phyloP scores from a whole-genome alignment of 495 filamentous ascomycete genomes.

The Hypomontagnella monticulosa region DNA sequence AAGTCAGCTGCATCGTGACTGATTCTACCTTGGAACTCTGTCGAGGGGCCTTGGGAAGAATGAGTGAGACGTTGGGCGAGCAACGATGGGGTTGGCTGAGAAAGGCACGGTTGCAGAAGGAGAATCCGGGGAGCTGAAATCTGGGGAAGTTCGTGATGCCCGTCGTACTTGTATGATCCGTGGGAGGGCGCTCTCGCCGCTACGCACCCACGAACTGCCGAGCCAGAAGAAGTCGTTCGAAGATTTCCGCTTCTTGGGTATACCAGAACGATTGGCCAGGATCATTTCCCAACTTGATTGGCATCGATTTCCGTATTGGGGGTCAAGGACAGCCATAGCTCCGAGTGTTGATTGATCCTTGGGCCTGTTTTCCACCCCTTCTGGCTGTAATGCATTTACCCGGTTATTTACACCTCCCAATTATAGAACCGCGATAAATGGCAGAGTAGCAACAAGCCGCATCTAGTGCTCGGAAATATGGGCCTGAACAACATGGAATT shows the following conservation, averaged over 20 bases:
- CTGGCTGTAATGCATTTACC: constrained; percentile 49
- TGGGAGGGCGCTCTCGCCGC: constrained; percentile 29
- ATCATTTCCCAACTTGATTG: constrained; percentile 47
- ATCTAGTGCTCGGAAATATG: constrained; percentile 34
- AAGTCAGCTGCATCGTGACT: constrained; percentile 62
- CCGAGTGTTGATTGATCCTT: constrained; percentile 47
- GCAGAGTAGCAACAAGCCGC: constrained; percentile 37
- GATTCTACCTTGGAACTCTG: constrained; percentile 25
- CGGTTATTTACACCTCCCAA: constrained; percentile 48
- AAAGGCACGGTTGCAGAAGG: constrained; percentile 26
- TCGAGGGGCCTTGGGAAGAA: constrained; percentile 16
- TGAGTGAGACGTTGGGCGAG: constrained; percentile 16
- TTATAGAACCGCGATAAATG: constrained; percentile 43
- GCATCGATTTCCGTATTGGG: constrained; percentile 50
- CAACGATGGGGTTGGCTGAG: constrained; percentile 13
- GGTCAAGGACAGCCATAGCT: constrained; percentile 50
- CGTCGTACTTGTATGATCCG: constrained; percentile 42
- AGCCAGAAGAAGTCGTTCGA: constrained; percentile 51
- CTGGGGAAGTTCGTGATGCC: constrained; percentile 35
- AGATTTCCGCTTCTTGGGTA: constrained; percentile 51
- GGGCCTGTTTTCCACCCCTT: constrained; percentile 37
- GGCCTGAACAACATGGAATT: constrained; percentile 21
- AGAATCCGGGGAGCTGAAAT: constrained; percentile 41
- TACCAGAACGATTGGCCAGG: constrained; percentile 52
- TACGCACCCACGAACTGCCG: constrained; percentile 53